Percentiles rank a stretch among this genome's conserved stretches.
Conservation (phyloP, 2,329 filamentous ascomycete species). For the Rutstroemia sp. region DNA sequence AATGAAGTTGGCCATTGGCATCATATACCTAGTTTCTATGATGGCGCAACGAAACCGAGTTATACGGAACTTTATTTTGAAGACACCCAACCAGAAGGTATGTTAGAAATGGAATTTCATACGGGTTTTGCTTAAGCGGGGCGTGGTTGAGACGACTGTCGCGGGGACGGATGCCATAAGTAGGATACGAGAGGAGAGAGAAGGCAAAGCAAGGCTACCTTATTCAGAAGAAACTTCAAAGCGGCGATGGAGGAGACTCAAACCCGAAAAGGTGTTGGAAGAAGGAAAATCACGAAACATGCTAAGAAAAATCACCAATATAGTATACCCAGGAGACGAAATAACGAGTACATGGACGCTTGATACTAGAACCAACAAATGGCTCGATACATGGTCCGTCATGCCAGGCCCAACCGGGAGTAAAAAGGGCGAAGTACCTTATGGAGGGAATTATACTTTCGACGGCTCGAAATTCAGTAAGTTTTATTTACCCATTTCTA, state of each 20-base stretch:
- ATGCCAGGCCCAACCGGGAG: background rate
- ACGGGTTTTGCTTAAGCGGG: background rate
- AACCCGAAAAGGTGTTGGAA: too few relatives aligned
- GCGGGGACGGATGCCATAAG: background rate
- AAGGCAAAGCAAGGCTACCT: background rate
- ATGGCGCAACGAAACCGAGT: background rate
- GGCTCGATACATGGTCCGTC: conserved; percentile 6
- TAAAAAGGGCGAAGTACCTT: background rate
- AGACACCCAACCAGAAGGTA: background rate
- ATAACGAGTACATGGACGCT: conserved; percentile 1
- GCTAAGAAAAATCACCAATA: too few relatives aligned
- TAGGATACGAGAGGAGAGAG: too few relatives aligned
- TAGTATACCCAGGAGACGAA: conserved; percentile 1
- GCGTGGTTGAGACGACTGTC: background rate
- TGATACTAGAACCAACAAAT: background rate
- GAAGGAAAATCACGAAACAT: background rate
- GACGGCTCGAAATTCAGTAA: background rate
- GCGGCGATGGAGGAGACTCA: too few relatives aligned
- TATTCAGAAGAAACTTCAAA: background rate
- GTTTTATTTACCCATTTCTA: background rate
- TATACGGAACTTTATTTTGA: conserved; percentile 1
- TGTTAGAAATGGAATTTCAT: background rate
- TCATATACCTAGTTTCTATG: conserved; percentile 5
- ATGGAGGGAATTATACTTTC: conserved; percentile 2
- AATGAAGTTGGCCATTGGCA: background rate